Evolutionary conservation across 1,284 basidiomycete genomes (phyloP).

Genomic region (Agroathelia rolfsii): DNA sequence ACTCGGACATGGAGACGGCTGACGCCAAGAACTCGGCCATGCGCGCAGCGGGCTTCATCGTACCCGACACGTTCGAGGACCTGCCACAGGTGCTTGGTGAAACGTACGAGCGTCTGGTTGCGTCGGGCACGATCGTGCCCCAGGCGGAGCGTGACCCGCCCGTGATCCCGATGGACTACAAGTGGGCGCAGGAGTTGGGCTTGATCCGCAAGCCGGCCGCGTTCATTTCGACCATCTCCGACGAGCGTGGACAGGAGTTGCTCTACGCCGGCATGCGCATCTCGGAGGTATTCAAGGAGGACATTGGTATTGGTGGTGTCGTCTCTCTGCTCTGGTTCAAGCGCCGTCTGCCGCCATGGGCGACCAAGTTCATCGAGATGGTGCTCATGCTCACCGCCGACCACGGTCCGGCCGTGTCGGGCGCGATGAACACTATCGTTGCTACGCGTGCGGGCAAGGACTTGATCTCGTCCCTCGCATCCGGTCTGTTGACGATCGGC

Average conservation of each 20-base stretch:
- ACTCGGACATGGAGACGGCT: constrained; percentile 95
- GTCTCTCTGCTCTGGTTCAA: constrained; percentile 98
- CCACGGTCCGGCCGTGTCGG: constrained; percentile 93
- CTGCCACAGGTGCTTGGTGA: constrained; percentile 78
- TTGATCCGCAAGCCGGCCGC: constrained; percentile 98
- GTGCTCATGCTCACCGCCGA: constrained; percentile 98
- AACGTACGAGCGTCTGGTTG: constrained; percentile 81
- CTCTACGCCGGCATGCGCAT: constrained; percentile 99
- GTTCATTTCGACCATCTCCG: constrained; percentile 99
- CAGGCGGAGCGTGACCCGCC: constrained; percentile 83
- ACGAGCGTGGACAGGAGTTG: constrained; percentile 98
- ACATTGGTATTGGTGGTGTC: constrained; percentile 96
- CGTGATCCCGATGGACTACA: constrained; percentile 99
- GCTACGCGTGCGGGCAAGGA: constrained; percentile 98
- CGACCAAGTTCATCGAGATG: constrained; percentile 98
- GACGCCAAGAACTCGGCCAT: constrained; percentile 97
- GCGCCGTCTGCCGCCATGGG: constrained; percentile 77
- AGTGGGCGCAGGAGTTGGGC: constrained; percentile 97
- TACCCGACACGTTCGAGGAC: constrained; percentile 97
- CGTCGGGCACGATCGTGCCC: constrained; percentile 59
- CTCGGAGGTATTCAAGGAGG: constrained; percentile 96
- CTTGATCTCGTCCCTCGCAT: constrained; percentile 91
- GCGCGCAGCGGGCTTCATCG: constrained; percentile 92
- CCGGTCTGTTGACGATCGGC: constrained; percentile 95
- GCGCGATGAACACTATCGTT: constrained; percentile 99